Conservation (phyloP, 805 yeast species). For the Spencermartinsiella europaea region DNA sequence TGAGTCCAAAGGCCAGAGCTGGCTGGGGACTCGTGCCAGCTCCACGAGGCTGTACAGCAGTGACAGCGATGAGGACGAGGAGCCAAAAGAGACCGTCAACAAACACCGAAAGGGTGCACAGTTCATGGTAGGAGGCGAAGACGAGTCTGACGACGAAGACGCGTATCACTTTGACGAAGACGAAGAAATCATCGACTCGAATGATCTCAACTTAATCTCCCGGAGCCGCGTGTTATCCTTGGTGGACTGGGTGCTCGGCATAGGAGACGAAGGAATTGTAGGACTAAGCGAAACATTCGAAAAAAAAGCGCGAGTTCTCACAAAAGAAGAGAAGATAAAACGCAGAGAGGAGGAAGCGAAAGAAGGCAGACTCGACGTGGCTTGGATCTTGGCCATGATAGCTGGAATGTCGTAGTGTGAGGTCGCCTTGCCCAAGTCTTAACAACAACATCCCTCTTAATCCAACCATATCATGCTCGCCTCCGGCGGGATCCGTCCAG, state of each 20-base stretch:
- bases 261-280: conserved; percentile 13
- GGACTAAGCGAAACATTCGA: conserved; percentile 13
- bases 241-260: conserved; percentile 23
- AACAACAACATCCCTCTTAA: no score
- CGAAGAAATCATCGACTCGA: conserved; percentile 9
- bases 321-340: conserved; percentile 13
- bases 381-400: conserved; percentile 6
- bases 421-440: no score
- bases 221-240: conserved; percentile 11
- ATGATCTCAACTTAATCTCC: conserved; percentile 4
- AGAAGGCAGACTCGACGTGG: conserved; percentile 4
- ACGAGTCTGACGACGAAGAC: conserved; percentile 1
- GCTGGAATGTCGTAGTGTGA: neutral
- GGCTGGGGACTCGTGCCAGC: conserved; percentile 16
- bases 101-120: neutral
- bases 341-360: conserved; percentile 7
- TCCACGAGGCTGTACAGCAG: conserved; percentile 13
- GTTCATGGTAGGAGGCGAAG: neutral
- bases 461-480: neutral
- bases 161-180: conserved; percentile 1
- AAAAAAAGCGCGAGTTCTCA: conserved; percentile 4
- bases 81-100: neutral
- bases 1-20: conserved; percentile 22
- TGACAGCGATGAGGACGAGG: conserved; percentile 6
- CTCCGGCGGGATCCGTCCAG: neutral